A percentile compares a stretch with the other conserved stretches of the same genome.
Conservation (phyloP, 805 yeast species). For the Candida parachauliodes region DNA sequence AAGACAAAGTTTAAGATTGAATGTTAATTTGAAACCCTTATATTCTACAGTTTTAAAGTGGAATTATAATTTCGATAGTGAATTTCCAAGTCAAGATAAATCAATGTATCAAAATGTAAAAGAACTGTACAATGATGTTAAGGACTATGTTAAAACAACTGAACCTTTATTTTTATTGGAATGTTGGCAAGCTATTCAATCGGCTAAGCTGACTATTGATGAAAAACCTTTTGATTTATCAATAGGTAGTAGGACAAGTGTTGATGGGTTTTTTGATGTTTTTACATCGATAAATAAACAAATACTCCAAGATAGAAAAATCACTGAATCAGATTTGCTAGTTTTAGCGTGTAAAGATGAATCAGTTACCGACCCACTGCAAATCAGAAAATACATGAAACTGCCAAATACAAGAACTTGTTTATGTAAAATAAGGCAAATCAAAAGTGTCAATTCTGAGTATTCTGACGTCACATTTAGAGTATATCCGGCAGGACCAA, state of each 20-base stretch:
- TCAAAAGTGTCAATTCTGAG: conserved; percentile 63
- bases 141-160: conserved; percentile 66
- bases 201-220: conserved; percentile 62
- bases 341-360: conserved; percentile 44
- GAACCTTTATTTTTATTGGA: conserved; percentile 83
- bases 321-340: conserved; percentile 75
- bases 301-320: conserved; percentile 46
- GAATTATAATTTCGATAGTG: conserved; percentile 60
- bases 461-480: conserved; percentile 72
- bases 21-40: conserved; percentile 73
- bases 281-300: conserved; percentile 64
- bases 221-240: conserved; percentile 60
- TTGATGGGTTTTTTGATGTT: conserved; percentile 85
- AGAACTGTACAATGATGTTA: conserved; percentile 51
- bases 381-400: conserved; percentile 23
- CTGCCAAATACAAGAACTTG: conserved; percentile 47
- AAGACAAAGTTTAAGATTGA: conserved; percentile 72
- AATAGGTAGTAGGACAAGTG: conserved; percentile 76
- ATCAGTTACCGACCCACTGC: conserved; percentile 13
- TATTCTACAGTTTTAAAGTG: conserved; percentile 69
- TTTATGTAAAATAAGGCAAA: conserved; percentile 74
- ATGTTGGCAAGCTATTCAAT: conserved; percentile 87
- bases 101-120: conserved; percentile 45
- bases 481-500: conserved; percentile 51
- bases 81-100: conserved; percentile 54